Percentiles rank a stretch among this genome's conserved stretches.
phyloP scores from a whole-genome alignment of 139 green algal species.

The Chlorella vulgaris region DNA sequence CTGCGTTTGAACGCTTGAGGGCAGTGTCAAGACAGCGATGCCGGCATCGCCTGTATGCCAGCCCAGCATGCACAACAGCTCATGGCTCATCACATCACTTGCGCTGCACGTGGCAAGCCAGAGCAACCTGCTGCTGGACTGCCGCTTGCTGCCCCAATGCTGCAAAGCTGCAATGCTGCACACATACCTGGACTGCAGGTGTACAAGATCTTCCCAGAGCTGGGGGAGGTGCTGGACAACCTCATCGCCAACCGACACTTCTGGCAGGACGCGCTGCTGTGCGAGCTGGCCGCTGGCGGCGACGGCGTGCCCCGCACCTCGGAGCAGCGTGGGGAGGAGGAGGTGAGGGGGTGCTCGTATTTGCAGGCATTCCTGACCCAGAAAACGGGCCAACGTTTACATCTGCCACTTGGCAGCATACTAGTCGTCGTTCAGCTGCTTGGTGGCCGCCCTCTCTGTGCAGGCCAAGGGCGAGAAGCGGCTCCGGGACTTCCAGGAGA shows the following conservation, averaged over 20 bases:
- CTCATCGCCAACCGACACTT: slow-evolving; percentile 45
- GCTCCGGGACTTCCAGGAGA: slow-evolving; percentile 39
- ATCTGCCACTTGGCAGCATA: no score
- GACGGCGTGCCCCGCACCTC: neutral
- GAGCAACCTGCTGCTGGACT: no score
- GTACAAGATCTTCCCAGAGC: slow-evolving; percentile 56
- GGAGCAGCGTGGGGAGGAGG: neutral
- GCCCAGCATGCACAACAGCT: no score
- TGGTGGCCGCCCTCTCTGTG: neutral
- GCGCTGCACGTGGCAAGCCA: no score
- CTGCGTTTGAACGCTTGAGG: neutral
- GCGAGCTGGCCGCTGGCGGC: neutral
- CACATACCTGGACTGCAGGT: slow-evolving; percentile 34
- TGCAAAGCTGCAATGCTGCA: no score
- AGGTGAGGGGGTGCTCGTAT: neutral
- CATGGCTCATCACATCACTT: no score
- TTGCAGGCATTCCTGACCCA: no score
- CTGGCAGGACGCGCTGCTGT: slow-evolving; percentile 31
- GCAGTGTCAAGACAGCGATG: no score
- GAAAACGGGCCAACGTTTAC: no score
- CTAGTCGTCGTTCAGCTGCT: no score
- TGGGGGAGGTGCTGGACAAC: slow-evolving; percentile 35
- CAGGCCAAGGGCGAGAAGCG: slow-evolving; percentile 35
- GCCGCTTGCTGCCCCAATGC: no score
- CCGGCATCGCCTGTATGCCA: no score